Conservation (phyloP, 169 alveolate species). For the Plasmodium adleri region DNA sequence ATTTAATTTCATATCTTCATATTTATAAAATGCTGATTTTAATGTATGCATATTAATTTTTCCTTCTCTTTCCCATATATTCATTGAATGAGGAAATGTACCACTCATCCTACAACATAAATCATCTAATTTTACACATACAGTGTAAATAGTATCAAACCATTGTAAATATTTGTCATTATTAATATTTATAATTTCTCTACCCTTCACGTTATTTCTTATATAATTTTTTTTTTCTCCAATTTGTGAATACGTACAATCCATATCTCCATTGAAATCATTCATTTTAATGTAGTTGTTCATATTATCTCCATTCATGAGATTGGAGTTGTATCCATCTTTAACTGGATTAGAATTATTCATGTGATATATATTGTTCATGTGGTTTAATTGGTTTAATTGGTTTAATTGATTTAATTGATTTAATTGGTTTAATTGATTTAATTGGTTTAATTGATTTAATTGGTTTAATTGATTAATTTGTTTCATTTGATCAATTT, state of each 20-base stretch:
- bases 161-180: constrained; percentile 75
- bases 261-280: neutral
- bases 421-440: no score
- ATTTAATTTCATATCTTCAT: neutral
- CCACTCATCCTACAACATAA: constrained; percentile 75
- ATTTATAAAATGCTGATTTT: constrained; percentile 32
- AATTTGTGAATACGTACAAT: neutral
- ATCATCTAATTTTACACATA: constrained; percentile 79
- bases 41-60: constrained; percentile 10
- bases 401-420: no score
- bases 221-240: neutral
- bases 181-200: neutral
- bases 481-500: no score
- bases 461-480: no score
- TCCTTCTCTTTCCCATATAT: constrained; percentile 76
- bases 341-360: no score
- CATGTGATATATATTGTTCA: no score
- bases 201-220: neutral
- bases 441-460: no score
- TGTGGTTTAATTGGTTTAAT: no score
- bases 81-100: constrained; percentile 79
- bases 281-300: neutral
- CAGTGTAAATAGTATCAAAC: constrained; percentile 81
- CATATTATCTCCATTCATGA: constrained; percentile 5
- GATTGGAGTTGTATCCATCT: neutral